Base-by-base conservation (phyloP, 306 rosid species). In the Dryas alaskensis region DNA sequence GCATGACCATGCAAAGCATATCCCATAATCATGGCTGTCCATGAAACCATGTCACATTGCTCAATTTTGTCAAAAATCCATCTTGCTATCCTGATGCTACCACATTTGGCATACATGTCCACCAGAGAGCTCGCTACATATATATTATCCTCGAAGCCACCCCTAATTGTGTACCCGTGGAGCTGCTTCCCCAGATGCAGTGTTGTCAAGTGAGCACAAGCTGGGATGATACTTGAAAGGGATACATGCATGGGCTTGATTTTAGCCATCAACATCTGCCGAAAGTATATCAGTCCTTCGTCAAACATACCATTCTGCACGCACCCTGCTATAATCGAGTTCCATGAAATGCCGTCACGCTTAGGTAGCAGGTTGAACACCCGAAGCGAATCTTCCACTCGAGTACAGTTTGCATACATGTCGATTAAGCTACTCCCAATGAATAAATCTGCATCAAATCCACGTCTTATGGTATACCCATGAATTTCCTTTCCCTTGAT, bases 11-110 rank as follows among this genome's bases (percentile, higher is more conserved):
- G 94, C 65, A 91, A 73, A 51, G 96, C 97, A 80, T 85, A 93
- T 73, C 97, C 98, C 98, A 93, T 93, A 61, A 88, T 89, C 80
- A 93, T 89, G 80, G 97, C 88, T 10, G 98, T 91, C 97, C 97
- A 93, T 37, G 96, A 84, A 67, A 93, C 93, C 83, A 85, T 90
- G 80, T 93, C 98, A 81, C 66, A 86, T 12, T 27, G 47, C 78
- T 81, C 83, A 49, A 86, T 87, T 75, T 79, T 75, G 60, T 85
- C 81, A 60, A 89, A 93, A 72, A 91, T 78, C 82, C 72, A 59
- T 70, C 84, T 79, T 47, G 98, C 93, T 69, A 68, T 82, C 79
- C 78, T 81, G 77, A 87, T 83, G 81, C 86, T 78, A 25, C 97
- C 98, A 45, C 96, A 93, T 85, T 93, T 93, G 42, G 97, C 89